These are phyloP conservation scores for Penicillium samsonianum DNA, from an alignment of 495 filamentous ascomycete species.

Conservation along the genomic window DNA sequence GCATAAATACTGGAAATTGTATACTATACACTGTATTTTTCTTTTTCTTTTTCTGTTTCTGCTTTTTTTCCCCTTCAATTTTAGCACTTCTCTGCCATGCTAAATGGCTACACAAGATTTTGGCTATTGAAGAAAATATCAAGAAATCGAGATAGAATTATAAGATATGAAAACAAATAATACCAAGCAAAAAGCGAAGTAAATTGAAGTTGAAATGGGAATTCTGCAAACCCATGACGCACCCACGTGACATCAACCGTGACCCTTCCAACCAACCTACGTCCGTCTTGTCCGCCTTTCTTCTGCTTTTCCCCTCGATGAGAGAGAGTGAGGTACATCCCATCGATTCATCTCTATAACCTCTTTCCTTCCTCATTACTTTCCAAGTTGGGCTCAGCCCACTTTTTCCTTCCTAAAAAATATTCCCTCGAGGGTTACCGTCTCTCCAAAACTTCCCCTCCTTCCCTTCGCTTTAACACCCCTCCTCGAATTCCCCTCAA, in stretches of 20 bases:
- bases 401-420: conserved; percentile 5
- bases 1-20: conserved; percentile 7
- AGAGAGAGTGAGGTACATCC: conserved; percentile 26
- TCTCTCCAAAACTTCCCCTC: conserved; percentile 29
- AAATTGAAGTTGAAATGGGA: background rate
- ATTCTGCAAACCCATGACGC: conserved; percentile 42
- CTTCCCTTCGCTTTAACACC: conserved; percentile 32
- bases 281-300: conserved; percentile 21
- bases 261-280: conserved; percentile 25
- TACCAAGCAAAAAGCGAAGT: background rate
- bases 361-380: conserved; percentile 11
- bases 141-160: background rate
- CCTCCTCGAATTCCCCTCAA: conserved; percentile 31
- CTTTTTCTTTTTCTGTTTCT: background rate
- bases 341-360: conserved; percentile 24
- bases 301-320: conserved; percentile 34
- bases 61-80: background rate
- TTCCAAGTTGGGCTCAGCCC: conserved; percentile 11
- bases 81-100: background rate
- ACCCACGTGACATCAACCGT: conserved; percentile 45
- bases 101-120: background rate
- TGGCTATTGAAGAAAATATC: background rate
- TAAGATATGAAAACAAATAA: conserved; percentile 2
- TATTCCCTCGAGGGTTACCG: conserved; percentile 28
- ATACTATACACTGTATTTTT: conserved; percentile 21